Evolutionary conservation across 495 filamentous ascomycete species (phyloP).

Genomic region (Mycothermus thermophilus): DNA sequence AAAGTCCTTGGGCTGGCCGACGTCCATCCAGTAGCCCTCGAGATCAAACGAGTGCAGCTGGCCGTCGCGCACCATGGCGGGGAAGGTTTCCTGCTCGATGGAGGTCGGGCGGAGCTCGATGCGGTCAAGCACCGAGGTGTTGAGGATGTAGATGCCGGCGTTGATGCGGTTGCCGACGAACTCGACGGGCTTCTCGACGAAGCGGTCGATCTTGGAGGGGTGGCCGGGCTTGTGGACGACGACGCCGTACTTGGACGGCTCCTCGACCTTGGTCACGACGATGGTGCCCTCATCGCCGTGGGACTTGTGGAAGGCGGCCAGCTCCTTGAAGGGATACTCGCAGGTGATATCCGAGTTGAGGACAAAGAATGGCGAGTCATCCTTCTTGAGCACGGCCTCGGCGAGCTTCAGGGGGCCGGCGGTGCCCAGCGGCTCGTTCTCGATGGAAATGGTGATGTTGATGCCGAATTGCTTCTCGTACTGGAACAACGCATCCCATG

Average conservation of each 20-base stretch:
- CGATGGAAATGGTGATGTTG: constrained; percentile 91
- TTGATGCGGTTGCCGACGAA: constrained; percentile 99
- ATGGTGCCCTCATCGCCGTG: constrained; percentile 97
- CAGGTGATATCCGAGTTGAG: constrained; percentile 97
- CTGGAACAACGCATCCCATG: constrained; percentile 27
- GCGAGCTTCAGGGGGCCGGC: constrained; percentile 94
- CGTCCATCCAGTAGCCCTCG: constrained; percentile 99
- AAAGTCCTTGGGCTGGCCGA: constrained; percentile 98
- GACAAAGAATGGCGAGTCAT: constrained; percentile 94
- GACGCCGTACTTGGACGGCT: constrained; percentile 98
- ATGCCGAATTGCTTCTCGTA: constrained; percentile 86
- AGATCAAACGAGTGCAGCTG: constrained; percentile 95
- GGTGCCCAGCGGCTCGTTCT: constrained; percentile 88
- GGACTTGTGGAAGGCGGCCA: constrained; percentile 76
- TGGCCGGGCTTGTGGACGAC: constrained; percentile 95
- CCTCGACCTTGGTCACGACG: constrained; percentile 97
- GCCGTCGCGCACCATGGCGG: constrained; percentile 78
- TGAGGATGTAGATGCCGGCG: constrained; percentile 97
- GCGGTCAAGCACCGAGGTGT: constrained; percentile 74
- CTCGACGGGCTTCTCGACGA: constrained; percentile 98
- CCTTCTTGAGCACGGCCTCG: constrained; percentile 84
- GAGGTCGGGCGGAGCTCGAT: constrained; percentile 96
- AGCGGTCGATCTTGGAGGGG: constrained; percentile 86
- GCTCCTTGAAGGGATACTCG: constrained; percentile 88
- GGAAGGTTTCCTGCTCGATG: constrained; percentile 99